Percentiles rank a stretch among this genome's conserved stretches.
These are phyloP conservation scores for Lagenidium sp. DNA, from an alignment of 352 stramenopile species.

Conservation along the genomic window DNA sequence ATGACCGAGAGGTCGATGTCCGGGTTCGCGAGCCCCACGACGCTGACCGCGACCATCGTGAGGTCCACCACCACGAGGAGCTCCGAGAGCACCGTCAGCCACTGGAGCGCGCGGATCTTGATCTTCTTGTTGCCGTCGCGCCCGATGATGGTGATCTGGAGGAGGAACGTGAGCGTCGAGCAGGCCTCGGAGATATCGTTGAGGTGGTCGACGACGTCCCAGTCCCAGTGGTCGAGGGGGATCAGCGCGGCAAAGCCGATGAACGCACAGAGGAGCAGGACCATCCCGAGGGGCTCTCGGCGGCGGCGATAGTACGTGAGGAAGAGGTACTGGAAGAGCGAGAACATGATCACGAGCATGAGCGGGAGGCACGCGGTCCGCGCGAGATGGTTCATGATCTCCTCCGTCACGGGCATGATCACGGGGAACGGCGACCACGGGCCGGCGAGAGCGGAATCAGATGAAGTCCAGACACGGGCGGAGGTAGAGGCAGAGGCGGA, in stretches of 20 bases:
- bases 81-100: conserved; percentile 4
- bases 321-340: conserved; percentile 14
- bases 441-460: too few relatives aligned
- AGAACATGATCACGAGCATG: conserved; percentile 14
- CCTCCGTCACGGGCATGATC: too few relatives aligned
- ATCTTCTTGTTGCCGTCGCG: conserved; percentile 4
- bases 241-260: conserved; percentile 8
- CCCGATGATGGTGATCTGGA: conserved; percentile 15
- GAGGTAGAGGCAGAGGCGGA: too few relatives aligned
- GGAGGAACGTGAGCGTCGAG: conserved; percentile 8
- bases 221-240: conserved; percentile 1
- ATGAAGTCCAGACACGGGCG: too few relatives aligned
- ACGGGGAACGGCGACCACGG: too few relatives aligned
- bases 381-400: background rate
- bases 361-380: conserved; percentile 6
- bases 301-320: conserved; percentile 6
- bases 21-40: too few relatives aligned
- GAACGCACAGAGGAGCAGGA: conserved; percentile 11
- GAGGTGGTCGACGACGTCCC: conserved; percentile 1
- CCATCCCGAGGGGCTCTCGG: conserved; percentile 1
- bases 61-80: conserved; percentile 5
- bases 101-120: conserved; percentile 5
- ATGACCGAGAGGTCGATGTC: background rate
- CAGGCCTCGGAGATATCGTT: conserved; percentile 15
- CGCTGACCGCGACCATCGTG: conserved; percentile 1